A percentile compares a stretch with the other conserved stretches of the same genome.
Evolutionary conservation across 345 rosid species (phyloP).

Genomic region (Eucalyptus camaldulensis): DNA sequence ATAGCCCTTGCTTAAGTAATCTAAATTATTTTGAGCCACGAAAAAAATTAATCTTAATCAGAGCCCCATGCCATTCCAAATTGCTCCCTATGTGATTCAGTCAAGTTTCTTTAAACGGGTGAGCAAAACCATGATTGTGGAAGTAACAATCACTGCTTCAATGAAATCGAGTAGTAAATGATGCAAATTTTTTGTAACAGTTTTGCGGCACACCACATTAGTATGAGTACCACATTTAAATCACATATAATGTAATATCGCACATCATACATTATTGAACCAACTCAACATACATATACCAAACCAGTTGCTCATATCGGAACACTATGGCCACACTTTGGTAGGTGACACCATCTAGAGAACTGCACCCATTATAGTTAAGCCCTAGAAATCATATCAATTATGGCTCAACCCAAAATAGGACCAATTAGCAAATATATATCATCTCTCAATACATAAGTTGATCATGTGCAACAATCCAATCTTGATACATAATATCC

Average conservation of each 20-base stretch:
- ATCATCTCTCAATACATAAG: background rate
- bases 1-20: background rate
- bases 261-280: background rate
- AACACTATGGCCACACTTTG: background rate
- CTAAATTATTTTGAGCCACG: too few species aligned
- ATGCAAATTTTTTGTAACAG: background rate
- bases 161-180: accelerated
- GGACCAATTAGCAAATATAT: accelerated
- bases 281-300: background rate
- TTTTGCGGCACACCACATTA: background rate
- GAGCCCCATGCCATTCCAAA: background rate
- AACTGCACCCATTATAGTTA: background rate
- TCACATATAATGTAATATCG: background rate
- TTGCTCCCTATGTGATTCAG: accelerated
- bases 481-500: background rate
- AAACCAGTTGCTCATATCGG: accelerated
- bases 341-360: background rate
- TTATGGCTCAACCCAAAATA: background rate
- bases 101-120: too few species aligned
- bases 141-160: accelerated
- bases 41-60: background rate
- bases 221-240: accelerated
- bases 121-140: accelerated
- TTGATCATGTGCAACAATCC: background rate
- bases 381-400: background rate